Conservation (phyloP, 2,329 filamentous ascomycete species). For the Cladophialophora carrionii region DNA sequence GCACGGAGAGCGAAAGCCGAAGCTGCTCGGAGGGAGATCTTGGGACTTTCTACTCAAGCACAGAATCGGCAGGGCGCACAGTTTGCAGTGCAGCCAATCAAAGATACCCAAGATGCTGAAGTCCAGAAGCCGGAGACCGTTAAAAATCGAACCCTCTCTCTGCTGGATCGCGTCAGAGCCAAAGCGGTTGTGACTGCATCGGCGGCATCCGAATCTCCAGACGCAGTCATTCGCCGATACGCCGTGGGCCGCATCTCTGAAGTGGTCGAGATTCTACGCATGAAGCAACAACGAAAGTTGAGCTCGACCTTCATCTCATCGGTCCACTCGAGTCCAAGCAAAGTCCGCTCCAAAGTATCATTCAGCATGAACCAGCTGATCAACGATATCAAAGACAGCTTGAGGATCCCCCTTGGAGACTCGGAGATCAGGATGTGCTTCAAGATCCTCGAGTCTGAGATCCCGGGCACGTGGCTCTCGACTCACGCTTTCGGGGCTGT, state of each 20-base stretch:
- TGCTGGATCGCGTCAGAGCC: conserved; percentile 74
- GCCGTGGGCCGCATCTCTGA: conserved; percentile 71
- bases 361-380: conserved; percentile 68
- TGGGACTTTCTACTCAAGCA: conserved; percentile 22
- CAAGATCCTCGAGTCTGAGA: conserved; percentile 51
- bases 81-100: conserved; percentile 16
- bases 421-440: conserved; percentile 55
- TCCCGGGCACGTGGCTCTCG: conserved; percentile 56
- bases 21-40: conserved; percentile 30
- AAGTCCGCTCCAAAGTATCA: conserved; percentile 60
- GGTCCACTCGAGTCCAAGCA: conserved; percentile 41
- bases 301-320: conserved; percentile 37
- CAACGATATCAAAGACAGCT: conserved; percentile 69
- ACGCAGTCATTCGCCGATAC: conserved; percentile 63
- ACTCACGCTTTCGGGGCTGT: conserved; percentile 44
- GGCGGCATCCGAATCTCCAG: conserved; percentile 52
- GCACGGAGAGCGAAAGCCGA: conserved; percentile 33
- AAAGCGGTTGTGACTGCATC: conserved; percentile 63
- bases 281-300: conserved; percentile 55
- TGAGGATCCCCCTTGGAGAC: conserved; percentile 55
- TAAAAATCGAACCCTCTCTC: conserved; percentile 48
- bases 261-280: conserved; percentile 67
- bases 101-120: not conserved
- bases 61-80: conserved; percentile 23
- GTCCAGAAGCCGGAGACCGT: conserved; percentile 37